These are phyloP conservation scores for Mucor irregularis DNA, from an alignment of 371 early-diverging fungal species.

Conservation along the genomic window DNA sequence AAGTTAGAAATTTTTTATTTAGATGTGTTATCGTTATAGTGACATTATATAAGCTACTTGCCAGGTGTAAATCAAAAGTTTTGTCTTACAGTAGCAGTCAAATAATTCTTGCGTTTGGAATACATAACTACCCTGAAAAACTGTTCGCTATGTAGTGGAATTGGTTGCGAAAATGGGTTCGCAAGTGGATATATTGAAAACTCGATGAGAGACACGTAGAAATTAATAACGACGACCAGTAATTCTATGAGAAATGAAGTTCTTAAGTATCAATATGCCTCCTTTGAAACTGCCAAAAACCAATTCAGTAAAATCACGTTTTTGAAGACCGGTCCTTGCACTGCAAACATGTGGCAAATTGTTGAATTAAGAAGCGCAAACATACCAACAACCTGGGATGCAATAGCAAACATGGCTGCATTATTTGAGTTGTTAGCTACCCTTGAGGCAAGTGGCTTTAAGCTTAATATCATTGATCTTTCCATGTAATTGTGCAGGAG, in stretches of 20 bases:
- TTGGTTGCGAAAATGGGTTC: slow-evolving; percentile 11
- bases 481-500: slow-evolving; percentile 12
- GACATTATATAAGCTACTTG: slow-evolving; percentile 1
- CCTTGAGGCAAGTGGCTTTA: slow-evolving; percentile 14
- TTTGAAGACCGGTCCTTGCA: slow-evolving; percentile 11
- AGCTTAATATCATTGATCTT: slow-evolving; percentile 9
- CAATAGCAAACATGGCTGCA: slow-evolving; percentile 5
- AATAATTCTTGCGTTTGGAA: slow-evolving; percentile 14
- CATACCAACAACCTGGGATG: slow-evolving; percentile 15
- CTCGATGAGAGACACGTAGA: slow-evolving; percentile 4
- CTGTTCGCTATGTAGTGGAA: slow-evolving; percentile 4
- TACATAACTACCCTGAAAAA: slow-evolving; percentile 9
- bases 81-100: slow-evolving; percentile 15
- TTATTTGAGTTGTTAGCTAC: slow-evolving; percentile 14
- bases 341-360: slow-evolving; percentile 10
- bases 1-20: slow-evolving; percentile 11
- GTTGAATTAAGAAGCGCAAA: slow-evolving; percentile 17
- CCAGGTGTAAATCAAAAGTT: slow-evolving; percentile 14
- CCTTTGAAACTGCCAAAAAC: slow-evolving; percentile 15
- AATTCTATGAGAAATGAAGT: slow-evolving; percentile 16
- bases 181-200: slow-evolving; percentile 10
- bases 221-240: slow-evolving; percentile 2
- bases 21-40: slow-evolving; percentile 3
- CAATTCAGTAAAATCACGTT: slow-evolving; percentile 16
- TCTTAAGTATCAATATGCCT: slow-evolving; percentile 8